These are phyloP conservation scores for Boletellus dicymbophilus DNA, from an alignment of 1,284 basidiomycete species.

Conservation along the genomic window DNA sequence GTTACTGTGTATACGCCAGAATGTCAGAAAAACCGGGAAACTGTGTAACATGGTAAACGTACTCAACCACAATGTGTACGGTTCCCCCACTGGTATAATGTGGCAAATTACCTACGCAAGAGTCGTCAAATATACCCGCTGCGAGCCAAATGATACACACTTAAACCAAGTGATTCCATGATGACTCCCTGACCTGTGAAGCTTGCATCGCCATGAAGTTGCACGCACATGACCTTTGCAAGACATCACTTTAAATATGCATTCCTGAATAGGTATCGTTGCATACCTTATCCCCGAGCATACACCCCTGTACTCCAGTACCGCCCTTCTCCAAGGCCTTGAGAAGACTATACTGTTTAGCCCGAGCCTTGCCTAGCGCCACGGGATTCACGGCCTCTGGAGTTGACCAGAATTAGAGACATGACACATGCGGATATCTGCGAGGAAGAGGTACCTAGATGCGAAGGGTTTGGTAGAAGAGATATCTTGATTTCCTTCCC, in stretches of 20 bases:
- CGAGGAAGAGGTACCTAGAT: constrained; percentile 56
- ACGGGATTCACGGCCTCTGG: constrained; percentile 85
- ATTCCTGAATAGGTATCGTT: background rate
- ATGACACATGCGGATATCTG: background rate
- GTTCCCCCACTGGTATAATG: constrained; percentile 90
- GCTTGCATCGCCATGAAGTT: constrained; percentile 88
- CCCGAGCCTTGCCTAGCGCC: constrained; percentile 86
- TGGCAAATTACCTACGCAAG: constrained; percentile 68
- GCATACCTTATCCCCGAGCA: constrained; percentile 69
- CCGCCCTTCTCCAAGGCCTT: constrained; percentile 48
- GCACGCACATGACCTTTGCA: constrained; percentile 74
- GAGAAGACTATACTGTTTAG: constrained; percentile 86
- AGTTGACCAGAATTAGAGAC: background rate
- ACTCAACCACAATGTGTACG: constrained; percentile 92
- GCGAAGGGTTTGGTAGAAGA: constrained; percentile 86
- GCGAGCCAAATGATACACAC: constrained; percentile 41
- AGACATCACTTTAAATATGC: background rate
- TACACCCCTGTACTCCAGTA: constrained; percentile 54
- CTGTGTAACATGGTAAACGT: constrained; percentile 31
- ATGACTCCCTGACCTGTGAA: constrained; percentile 89
- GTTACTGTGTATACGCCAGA: constrained; percentile 41
- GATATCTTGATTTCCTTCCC: constrained; percentile 65
- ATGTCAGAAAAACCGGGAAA: constrained; percentile 69
- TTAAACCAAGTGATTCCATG: constrained; percentile 85
- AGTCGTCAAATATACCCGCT: background rate